A percentile compares a stretch with the other conserved stretches of the same genome.
These are phyloP conservation scores for Exobasidium cylindrosporum DNA, from an alignment of 1,284 basidiomycete genomes.

Conservation along the genomic window DNA sequence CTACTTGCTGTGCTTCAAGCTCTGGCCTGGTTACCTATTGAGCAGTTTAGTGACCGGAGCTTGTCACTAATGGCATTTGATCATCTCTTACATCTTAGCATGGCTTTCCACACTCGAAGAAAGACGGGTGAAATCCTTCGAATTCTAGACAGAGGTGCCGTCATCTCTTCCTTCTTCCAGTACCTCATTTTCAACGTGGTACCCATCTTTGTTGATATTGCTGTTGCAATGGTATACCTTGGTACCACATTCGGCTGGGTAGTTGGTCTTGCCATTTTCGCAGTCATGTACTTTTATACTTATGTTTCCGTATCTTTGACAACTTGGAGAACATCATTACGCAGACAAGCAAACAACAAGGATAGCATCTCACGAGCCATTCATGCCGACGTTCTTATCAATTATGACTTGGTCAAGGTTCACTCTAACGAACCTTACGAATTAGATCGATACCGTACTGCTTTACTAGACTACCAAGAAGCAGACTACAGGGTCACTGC, in stretches of 20 bases:
- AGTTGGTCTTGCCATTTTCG: conserved; percentile 70
- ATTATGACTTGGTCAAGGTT: conserved; percentile 63
- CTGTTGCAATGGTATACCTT: conserved; percentile 60
- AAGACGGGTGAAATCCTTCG: conserved; percentile 68
- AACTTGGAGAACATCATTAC: conserved; percentile 72
- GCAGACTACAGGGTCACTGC: conserved; percentile 67
- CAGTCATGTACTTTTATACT: conserved; percentile 74
- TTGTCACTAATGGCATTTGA: conserved; percentile 54
- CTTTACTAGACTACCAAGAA: conserved; percentile 72
- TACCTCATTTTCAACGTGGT: conserved; percentile 71
- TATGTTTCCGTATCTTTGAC: conserved; percentile 65
- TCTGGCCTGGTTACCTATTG: conserved; percentile 68
- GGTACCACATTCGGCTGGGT: conserved; percentile 67
- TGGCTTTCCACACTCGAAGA: conserved; percentile 76
- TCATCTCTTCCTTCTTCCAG: conserved; percentile 58
- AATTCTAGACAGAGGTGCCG: conserved; percentile 66
- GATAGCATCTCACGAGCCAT: conserved; percentile 45
- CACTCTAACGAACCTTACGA: conserved; percentile 80
- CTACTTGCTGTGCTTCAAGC: conserved; percentile 43
- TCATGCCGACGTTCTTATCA: conserved; percentile 48
- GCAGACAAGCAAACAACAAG: conserved; percentile 43
- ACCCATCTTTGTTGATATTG: conserved; percentile 75
- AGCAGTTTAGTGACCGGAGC: conserved; percentile 68
- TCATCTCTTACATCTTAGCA: conserved; percentile 62
- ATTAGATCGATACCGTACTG: conserved; percentile 68